These are phyloP conservation scores for Ampelocalamus luodianensis DNA, from an alignment of 176 grass and related monocot genomes.

Conservation along the genomic window DNA sequence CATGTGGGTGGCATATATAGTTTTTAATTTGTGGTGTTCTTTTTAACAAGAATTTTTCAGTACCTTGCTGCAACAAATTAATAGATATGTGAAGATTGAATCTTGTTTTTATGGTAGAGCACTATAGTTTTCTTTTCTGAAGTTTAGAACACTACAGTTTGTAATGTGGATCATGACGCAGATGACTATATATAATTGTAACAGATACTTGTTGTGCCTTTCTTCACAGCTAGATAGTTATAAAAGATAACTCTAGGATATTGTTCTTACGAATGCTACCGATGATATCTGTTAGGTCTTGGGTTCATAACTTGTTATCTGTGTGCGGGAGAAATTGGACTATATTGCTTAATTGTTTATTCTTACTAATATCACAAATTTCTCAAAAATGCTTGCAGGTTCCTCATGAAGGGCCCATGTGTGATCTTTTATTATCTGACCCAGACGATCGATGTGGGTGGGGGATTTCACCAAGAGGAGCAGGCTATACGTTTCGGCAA, in stretches of 20 bases:
- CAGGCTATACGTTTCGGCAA: conserved; percentile 96
- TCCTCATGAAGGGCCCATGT: conserved; percentile 99
- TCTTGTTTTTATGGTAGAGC: background rate
- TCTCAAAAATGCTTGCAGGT: conserved; percentile 55
- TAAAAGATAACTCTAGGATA: background rate
- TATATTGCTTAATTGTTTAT: conserved; percentile 4
- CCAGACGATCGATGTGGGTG: conserved; percentile 96
- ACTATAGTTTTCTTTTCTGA: conserved; percentile 5
- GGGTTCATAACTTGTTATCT: background rate
- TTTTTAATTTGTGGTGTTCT: conserved; percentile 2
- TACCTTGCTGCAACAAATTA: background rate
- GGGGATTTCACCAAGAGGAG: conserved; percentile 97
- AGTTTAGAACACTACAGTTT: background rate
- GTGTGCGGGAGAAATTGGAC: background rate
- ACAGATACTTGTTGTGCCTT: too few relatives aligned
- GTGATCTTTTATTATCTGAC: conserved; percentile 95
- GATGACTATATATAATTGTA: background rate
- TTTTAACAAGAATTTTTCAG: background rate
- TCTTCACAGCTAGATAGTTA: too few relatives aligned
- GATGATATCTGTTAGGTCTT: conserved; percentile 2
- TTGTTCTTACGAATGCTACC: background rate
- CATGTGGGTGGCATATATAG: background rate
- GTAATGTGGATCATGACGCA: conserved; percentile 8
- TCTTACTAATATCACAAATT: conserved; percentile 21
- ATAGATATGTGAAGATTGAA: background rate